Evolutionary conservation across 495 filamentous ascomycete genomes (phyloP).

Genomic region (Aspergillus carlsbadensis): DNA sequence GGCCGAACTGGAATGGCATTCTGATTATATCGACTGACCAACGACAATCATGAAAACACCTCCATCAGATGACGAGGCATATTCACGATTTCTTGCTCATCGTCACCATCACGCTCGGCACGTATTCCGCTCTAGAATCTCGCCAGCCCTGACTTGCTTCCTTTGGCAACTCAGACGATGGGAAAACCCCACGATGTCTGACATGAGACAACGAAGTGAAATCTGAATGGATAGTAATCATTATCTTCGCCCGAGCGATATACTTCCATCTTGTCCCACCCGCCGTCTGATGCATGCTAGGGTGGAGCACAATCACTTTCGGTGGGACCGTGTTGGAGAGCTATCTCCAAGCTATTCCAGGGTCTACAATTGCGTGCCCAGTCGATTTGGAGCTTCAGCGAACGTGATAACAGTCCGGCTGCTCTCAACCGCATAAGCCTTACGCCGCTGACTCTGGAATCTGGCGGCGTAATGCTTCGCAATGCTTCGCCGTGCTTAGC

Average conservation of each 20-base stretch:
- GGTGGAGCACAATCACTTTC: not conserved
- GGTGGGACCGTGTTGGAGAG: not conserved
- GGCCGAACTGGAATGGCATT: not conserved
- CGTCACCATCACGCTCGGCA: not conserved
- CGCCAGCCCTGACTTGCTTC: not conserved
- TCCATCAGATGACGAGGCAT: not conserved
- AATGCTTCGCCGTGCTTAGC: slow-evolving; percentile 8
- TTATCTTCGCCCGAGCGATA: not conserved
- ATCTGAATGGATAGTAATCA: not conserved
- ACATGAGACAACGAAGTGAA: not conserved
- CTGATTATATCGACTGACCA: not conserved
- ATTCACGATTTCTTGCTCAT: not conserved
- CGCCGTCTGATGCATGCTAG: not conserved
- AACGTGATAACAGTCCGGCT: not conserved
- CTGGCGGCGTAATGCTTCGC: not conserved
- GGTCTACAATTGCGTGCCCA: not conserved
- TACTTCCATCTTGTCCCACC: not conserved
- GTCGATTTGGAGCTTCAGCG: not conserved
- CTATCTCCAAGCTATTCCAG: not conserved
- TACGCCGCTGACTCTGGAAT: not conserved
- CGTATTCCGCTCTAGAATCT: not conserved
- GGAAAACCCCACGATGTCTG: not conserved
- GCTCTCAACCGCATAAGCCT: slow-evolving; percentile 1
- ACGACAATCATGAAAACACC: not conserved
- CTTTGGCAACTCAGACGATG: not conserved